Percentiles rank a stretch among this genome's conserved stretches.
Evolutionary conservation across 1,284 basidiomycete genomes (phyloP).

Genomic region (Papiliotrema fonsecae): DNA sequence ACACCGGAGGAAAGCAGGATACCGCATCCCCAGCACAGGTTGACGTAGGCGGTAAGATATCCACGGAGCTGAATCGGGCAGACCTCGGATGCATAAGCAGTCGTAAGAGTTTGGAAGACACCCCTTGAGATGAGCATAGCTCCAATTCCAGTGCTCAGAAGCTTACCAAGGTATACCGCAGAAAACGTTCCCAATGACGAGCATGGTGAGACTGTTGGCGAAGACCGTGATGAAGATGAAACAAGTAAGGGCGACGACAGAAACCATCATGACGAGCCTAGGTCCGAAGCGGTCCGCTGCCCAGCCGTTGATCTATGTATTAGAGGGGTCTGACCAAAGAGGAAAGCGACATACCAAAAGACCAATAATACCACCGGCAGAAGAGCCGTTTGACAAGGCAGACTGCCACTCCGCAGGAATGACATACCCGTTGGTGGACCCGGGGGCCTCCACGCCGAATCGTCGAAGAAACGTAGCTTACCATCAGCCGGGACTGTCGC

Average conservation of each 20-base stretch:
- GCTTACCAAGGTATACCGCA: constrained; percentile 5
- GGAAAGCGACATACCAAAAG: background rate
- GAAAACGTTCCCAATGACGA: constrained; percentile 18
- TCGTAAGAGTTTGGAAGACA: constrained; percentile 28
- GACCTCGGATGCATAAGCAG: constrained; percentile 48
- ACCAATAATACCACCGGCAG: constrained; percentile 42
- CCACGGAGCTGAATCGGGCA: constrained; percentile 46
- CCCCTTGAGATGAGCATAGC: constrained; percentile 7
- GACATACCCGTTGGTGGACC: constrained; percentile 14
- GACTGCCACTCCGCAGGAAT: constrained; percentile 42
- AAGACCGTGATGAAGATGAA: constrained; percentile 34
- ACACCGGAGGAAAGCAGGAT: constrained; percentile 16
- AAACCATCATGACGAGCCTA: constrained; percentile 36
- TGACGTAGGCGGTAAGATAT: constrained; percentile 44
- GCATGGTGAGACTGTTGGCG: constrained; percentile 16
- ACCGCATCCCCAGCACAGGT: constrained; percentile 10
- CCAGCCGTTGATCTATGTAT: constrained; percentile 30
- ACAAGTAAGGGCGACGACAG: constrained; percentile 29
- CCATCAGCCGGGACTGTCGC: constrained; percentile 12
- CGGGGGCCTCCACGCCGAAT: constrained; percentile 20
- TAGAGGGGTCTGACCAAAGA: constrained; percentile 16
- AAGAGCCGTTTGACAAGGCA: constrained; percentile 42
- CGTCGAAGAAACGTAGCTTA: constrained; percentile 14
- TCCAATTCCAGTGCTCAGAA: background rate
- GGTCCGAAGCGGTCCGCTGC: constrained; percentile 45